Evolutionary conservation across 495 filamentous ascomycete species (phyloP).

Genomic region (Hypoxylon fragiforme): DNA sequence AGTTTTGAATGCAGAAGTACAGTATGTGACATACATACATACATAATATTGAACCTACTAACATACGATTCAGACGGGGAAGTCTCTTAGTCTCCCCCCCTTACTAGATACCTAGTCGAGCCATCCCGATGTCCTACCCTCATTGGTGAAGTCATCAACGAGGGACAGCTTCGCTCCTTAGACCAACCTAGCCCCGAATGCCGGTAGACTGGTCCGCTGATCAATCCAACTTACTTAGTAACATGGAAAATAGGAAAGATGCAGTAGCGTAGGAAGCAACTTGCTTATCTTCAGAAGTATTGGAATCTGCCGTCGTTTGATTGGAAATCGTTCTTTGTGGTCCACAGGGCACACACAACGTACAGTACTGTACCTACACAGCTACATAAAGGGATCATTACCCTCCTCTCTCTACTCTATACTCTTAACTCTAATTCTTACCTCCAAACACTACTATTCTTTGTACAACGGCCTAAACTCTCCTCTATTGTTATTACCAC

Average conservation of each 20-base stretch:
- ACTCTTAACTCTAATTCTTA: no score
- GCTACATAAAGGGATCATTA: slow-evolving; percentile 21
- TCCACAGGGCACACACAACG: slow-evolving; percentile 3
- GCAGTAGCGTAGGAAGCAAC: slow-evolving; percentile 15
- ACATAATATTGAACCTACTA: no score
- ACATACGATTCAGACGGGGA: slow-evolving; percentile 3
- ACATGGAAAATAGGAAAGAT: slow-evolving; percentile 10
- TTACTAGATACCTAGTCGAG: no score
- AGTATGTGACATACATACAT: no score
- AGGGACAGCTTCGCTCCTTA: slow-evolving; percentile 4
- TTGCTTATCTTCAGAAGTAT: slow-evolving; percentile 1
- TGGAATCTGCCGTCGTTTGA: slow-evolving; percentile 11
- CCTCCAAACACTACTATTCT: no score
- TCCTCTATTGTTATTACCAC: no score
- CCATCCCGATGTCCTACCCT: no score
- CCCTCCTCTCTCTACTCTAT: slow-evolving; percentile 3
- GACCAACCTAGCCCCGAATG: slow-evolving; percentile 1
- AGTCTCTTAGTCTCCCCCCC: slow-evolving; percentile 12
- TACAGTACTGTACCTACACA: no score
- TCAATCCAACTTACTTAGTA: slow-evolving; percentile 17
- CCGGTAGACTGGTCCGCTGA: slow-evolving; percentile 9
- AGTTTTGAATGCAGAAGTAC: slow-evolving; percentile 17
- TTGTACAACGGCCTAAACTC: no score
- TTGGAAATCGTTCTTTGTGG: slow-evolving; percentile 15
- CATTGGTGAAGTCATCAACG: slow-evolving; percentile 39